Base-by-base conservation (phyloP, 2,329 filamentous ascomycete genomes). In the Salinomyces thailandicus region DNA sequence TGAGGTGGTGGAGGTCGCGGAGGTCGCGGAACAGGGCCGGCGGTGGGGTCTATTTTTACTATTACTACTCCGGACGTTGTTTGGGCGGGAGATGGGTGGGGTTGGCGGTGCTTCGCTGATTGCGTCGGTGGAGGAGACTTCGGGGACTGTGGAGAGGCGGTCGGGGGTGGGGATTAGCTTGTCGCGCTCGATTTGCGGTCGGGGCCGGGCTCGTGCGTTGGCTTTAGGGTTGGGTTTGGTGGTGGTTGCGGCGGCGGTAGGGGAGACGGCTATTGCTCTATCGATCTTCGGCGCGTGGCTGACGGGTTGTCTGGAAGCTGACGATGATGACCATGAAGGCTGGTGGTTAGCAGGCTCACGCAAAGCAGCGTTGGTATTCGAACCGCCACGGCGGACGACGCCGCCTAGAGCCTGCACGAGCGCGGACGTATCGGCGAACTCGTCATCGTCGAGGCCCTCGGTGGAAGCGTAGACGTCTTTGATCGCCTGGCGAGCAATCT, bases 401-500 rank as follows among this genome's bases (percentile, higher is more conserved):
- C 80, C 84, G 5, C 85, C 85, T 1, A 96, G 61, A 0, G 91
- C 79, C 1, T 82, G 81, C 6, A 96, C 87, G 9, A 95, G 71
- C 52, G 89, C 82, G 39, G 85, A 86, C 0, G 87, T 85, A 58
- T 96, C 91, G 46, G 82, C 77, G 56, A 95, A 98, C 68, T 91
- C 93, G 48, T 93, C 85, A 53, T 96, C 87, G 41, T 93, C 85
- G 77, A 96, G 89, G 14, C 84, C 85, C 59, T 95, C 87, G 36
- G 81, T 78, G 1, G 86, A 85, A 39, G 86, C 81, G 55, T 95
- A 95, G 1, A 95, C 89, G 50, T 94, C 85, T 28, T 82, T 73
- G 42, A 96, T 91, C 3, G 87, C 85, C 24, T 79, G 72, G 51
- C 84, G 81, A 8, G 91, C 89, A 11, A 95, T 61, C 36, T 74